Evolutionary conservation across 2,329 filamentous ascomycete species (phyloP).

Genomic region (Lachnellula arida): DNA sequence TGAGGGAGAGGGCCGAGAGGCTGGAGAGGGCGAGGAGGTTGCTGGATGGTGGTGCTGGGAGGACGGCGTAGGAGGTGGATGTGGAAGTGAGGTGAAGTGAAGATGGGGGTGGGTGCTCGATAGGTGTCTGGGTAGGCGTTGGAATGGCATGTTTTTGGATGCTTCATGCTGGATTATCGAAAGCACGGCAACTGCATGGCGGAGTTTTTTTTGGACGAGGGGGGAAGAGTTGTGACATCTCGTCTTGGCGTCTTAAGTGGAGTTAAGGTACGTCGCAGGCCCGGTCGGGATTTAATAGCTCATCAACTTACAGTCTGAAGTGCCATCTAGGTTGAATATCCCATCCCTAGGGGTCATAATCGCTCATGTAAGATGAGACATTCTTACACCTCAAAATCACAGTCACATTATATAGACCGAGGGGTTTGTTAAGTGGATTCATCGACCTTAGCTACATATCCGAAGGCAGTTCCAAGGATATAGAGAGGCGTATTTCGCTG

Average conservation of each 20-base stretch:
- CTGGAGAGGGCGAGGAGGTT: conserved; percentile 39
- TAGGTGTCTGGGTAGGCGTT: not conserved
- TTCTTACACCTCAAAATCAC: not conserved
- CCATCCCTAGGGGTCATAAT: no score
- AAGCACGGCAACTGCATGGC: no score
- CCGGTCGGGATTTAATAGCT: no score
- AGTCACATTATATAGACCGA: not conserved
- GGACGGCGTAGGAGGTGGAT: not conserved
- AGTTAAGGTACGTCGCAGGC: no score
- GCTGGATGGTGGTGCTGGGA: conserved; percentile 11
- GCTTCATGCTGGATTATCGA: no score
- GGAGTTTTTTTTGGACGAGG: no score
- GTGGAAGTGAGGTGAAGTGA: not conserved
- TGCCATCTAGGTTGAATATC: no score
- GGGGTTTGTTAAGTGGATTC: conserved; percentile 19
- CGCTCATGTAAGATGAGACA: no score
- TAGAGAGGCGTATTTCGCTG: conserved; percentile 21
- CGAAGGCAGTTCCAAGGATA: conserved; percentile 14
- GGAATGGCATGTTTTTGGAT: no score
- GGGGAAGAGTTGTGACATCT: no score
- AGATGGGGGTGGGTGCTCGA: not conserved
- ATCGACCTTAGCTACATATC: conserved; percentile 19
- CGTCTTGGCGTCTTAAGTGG: no score
- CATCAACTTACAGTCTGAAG: no score
- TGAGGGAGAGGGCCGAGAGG: conserved; percentile 37